Evolutionary conservation across 768 basidiomycete genomes (phyloP).

Genomic region (Galerina sulciceps): DNA sequence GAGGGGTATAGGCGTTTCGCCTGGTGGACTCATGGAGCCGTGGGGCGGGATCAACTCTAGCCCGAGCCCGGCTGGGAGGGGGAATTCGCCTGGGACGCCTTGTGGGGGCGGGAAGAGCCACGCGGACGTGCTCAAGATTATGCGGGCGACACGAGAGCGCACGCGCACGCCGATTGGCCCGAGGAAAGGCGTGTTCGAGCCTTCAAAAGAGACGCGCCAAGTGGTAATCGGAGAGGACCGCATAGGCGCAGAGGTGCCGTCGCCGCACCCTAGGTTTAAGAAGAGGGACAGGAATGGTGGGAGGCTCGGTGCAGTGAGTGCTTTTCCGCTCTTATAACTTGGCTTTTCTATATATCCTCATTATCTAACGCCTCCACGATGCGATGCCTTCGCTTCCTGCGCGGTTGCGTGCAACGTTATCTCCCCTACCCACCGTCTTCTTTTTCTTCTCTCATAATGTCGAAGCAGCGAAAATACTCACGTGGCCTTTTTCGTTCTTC

Average conservation of each 20-base stretch:
- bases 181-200: slow-evolving; percentile 45
- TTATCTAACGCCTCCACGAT: background rate
- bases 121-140: slow-evolving; percentile 6
- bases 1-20: background rate
- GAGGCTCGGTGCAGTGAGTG: slow-evolving; percentile 31
- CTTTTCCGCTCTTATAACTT: slow-evolving; percentile 15
- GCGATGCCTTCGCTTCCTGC: background rate
- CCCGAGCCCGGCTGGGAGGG: background rate
- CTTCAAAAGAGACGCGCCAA: slow-evolving; percentile 35
- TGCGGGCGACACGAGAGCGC: slow-evolving; percentile 1
- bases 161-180: slow-evolving; percentile 33
- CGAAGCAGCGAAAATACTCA: slow-evolving; percentile 15
- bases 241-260: slow-evolving; percentile 43
- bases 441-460: background rate
- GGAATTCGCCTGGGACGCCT: background rate
- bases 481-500: slow-evolving; percentile 8
- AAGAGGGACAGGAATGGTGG: slow-evolving; percentile 26
- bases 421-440: slow-evolving; percentile 1
- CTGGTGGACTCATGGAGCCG: background rate
- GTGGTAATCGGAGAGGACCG: slow-evolving; percentile 51
- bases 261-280: slow-evolving; percentile 52
- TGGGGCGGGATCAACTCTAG: too few species aligned
- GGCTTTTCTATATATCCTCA: background rate
- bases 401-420: background rate
- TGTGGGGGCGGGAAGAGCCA: background rate